Percentiles rank a stretch among this genome's conserved stretches.
phyloP scores from a whole-genome alignment of 352 stramenopile species.

The Pythium biforme region DNA sequence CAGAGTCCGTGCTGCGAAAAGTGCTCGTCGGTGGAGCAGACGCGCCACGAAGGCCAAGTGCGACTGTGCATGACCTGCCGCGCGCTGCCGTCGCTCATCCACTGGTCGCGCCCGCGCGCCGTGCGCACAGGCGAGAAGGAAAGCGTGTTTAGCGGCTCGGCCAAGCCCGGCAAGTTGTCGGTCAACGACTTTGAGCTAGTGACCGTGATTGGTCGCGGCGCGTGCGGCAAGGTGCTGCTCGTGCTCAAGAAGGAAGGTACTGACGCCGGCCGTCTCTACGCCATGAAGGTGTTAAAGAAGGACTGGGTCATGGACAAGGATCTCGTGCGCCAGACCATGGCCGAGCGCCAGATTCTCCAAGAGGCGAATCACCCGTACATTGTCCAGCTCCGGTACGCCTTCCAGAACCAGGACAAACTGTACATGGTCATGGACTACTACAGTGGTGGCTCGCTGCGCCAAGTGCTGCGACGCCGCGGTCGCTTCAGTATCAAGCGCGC shows the following conservation, averaged over 20 bases:
- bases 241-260: slow-evolving; percentile 68
- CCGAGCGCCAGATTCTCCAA: slow-evolving; percentile 68
- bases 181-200: slow-evolving; percentile 78
- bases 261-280: slow-evolving; percentile 59
- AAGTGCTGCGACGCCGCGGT: slow-evolving; percentile 59
- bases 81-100: slow-evolving; percentile 58
- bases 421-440: slow-evolving; percentile 87
- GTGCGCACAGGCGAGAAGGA: slow-evolving; percentile 70
- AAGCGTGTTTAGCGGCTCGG: slow-evolving; percentile 60
- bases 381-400: slow-evolving; percentile 70
- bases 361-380: slow-evolving; percentile 79
- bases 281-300: slow-evolving; percentile 81
- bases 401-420: slow-evolving; percentile 79
- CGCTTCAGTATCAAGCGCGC: slow-evolving; percentile 74
- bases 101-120: slow-evolving; percentile 63
- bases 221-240: slow-evolving; percentile 66
- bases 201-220: slow-evolving; percentile 68
- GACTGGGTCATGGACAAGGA: slow-evolving; percentile 85
- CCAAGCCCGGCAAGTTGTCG: slow-evolving; percentile 67
- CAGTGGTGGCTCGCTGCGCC: slow-evolving; percentile 62
- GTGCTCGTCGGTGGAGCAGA: slow-evolving; percentile 64
- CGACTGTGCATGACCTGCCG: slow-evolving; percentile 59
- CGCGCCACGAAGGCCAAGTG: slow-evolving; percentile 61
- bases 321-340: slow-evolving; percentile 75
- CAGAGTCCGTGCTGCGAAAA: slow-evolving; percentile 69